Evolutionary conservation across 2,329 filamentous ascomycete genomes (phyloP), one percentile per base, ranked within the genome.

Genomic region (Botrytis byssoidea): DNA sequence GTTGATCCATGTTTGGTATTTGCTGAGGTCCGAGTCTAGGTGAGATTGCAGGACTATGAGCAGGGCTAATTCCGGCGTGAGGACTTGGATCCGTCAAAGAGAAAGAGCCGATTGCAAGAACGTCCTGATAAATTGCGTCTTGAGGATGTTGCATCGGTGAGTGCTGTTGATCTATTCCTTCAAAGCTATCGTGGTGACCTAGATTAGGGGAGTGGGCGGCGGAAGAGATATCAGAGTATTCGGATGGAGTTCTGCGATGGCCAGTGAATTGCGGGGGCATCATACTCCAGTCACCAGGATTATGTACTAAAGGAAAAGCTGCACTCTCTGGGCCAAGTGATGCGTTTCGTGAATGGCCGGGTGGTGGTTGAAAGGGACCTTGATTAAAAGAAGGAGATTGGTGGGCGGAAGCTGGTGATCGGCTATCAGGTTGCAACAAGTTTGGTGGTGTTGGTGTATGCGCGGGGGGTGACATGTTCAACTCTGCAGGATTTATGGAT

Each of bases 171-270:
- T 92, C 88, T 70, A 88, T 86, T n/a, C 86, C 83, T 32, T 97
- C 94, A 79, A 97, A 97, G 76, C 85, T 89, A 79, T 98, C 95
- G 74, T 92, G 88, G 77, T 92, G 92, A 42, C 88, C 88, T 73
- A 97, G 84, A 80, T 93, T 94, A 5, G 95, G 95, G 29, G 95
- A 98, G 37, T 91, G 92, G 35, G 93, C 91, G 25, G 91, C 93
- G 29, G 94, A 97, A 8, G 91, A 97, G 9, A 97, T 91, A 77
- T 98, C 95, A 4, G 94, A 97, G 79, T 92, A 94, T 78, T 98
- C 95, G n/a, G 95, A 98, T 1, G 93, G 93, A 55, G 89, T 91
- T 79, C 95, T 90, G 78, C 94, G 89, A 81, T 98, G 95, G n/a
- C 89, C 86, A 77, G 93, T 91, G 80, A 97, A 98, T 74, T 86